Evolutionary conservation across 2,329 filamentous ascomycete genomes (phyloP).

Genomic region (Arthrobotrys entomopaga): DNA sequence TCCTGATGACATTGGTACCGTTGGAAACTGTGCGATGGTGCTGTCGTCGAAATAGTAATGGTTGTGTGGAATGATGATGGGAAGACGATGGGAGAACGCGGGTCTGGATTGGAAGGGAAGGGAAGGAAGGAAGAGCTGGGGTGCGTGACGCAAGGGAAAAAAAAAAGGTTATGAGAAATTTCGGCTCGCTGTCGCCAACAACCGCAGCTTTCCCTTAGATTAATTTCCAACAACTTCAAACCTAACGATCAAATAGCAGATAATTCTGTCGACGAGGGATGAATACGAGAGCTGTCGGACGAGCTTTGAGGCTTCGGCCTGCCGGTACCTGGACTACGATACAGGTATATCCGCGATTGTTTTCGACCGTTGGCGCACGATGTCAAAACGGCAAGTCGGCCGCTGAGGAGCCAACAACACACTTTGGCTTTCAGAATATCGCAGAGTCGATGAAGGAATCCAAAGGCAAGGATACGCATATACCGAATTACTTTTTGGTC

Average conservation of each 20-base stretch:
- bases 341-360: conserved; percentile 24
- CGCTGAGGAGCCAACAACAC: conserved; percentile 67
- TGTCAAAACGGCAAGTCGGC: conserved; percentile 35
- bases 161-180: conserved; percentile 39
- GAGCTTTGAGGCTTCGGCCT: conserved; percentile 32
- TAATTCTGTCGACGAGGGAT: conserved; percentile 31
- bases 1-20: conserved; percentile 23
- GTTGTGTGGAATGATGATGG: conserved; percentile 42
- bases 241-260: conserved; percentile 1
- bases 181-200: conserved; percentile 31
- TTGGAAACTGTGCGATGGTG: conserved; percentile 10
- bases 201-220: conserved; percentile 2
- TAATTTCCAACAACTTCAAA: conserved; percentile 10
- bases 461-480: conserved; percentile 70
- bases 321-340: conserved; percentile 13
- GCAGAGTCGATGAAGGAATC: conserved; percentile 81
- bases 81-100: conserved; percentile 25
- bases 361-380: conserved; percentile 26
- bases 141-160: too few relatives aligned
- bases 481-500: neutral
- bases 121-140: too few relatives aligned
- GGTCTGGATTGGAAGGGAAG: too few relatives aligned
- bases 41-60: conserved; percentile 15
- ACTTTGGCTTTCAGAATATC: conserved; percentile 90
- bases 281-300: conserved; percentile 38